Evolutionary conservation across 208 protist species (phyloP), one percentile per base, ranked within the genome.

Genomic region (Entamoeba dispar): DNA sequence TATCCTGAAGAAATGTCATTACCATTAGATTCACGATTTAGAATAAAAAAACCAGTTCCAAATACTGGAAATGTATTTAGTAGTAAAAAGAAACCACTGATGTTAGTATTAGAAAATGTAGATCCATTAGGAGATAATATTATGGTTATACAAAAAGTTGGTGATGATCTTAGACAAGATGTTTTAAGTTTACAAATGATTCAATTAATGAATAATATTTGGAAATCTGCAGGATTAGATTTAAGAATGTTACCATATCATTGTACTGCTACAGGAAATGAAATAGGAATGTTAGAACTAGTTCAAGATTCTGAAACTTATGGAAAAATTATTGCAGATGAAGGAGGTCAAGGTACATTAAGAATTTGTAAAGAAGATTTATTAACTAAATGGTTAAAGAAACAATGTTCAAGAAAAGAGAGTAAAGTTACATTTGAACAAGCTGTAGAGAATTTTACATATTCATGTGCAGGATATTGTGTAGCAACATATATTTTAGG

Each of bases 401-500:
- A 69, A 69, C 55, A 69, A 69, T 69, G 55, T 22, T 27, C 17
- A 27, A 14, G 55, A 1, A 14, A 14, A 14, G 55, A 69, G 55
- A 27, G 17, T 27, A 69, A 69, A 69, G 55, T 69, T 14, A 69
- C 55, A 69, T 69, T 69, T 22, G 55, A 69, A 2, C 15, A 50
- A 19, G 93, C 93, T 22, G 31, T 93, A 14, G 22, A 73, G 92
- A 98, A 98, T 94, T 98, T 98, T 94, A 94, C 97, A 4, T 95
- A 96, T 49, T 98, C 97, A 61, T 96, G 96, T 55, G 97, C 97
- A 3, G 97, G 96, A 22, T 98, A 98, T 95, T 98, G 97, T 93
- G 97, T 98, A 17, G 98, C 97, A n/a, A 98, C 97, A 7, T 98
- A 97, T 94, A 95, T 97, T 38, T 93, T 97, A 73, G 96, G 96